Evolutionary conservation across 2,329 filamentous ascomycete species (phyloP).

Genomic region (Colletotrichum sp.): DNA sequence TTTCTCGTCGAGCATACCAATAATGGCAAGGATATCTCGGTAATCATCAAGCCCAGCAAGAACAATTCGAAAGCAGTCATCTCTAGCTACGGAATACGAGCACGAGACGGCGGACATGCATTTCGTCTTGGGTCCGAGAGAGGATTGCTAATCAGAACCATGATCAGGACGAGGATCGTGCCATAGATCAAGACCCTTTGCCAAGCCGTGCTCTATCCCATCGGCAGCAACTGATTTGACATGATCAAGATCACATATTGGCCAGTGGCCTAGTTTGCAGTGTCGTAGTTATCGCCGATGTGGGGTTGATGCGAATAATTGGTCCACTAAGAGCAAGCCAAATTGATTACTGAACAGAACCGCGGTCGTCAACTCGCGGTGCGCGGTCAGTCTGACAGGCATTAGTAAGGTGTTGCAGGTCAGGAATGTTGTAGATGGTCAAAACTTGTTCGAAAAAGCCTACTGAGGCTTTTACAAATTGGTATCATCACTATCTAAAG

Average conservation of each 20-base stretch:
- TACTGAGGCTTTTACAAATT: background rate
- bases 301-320: background rate
- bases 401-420: background rate
- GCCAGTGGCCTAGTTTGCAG: background rate
- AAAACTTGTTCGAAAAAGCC: background rate
- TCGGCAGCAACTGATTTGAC: background rate
- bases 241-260: background rate
- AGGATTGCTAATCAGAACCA: background rate
- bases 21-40: background rate
- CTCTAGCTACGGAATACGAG: background rate
- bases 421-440: background rate
- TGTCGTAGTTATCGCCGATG: background rate
- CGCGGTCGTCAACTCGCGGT: background rate
- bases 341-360: background rate
- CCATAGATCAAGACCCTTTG: background rate
- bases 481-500: background rate
- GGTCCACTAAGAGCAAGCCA: background rate
- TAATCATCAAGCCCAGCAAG: background rate
- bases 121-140: background rate
- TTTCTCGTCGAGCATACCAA: background rate
- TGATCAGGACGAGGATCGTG: background rate
- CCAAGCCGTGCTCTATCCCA: background rate
- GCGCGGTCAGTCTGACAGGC: background rate
- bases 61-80: background rate
- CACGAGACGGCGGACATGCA: background rate